These are phyloP conservation scores for Dothidotthia symphoricarpi DNA, from an alignment of 2,329 filamentous ascomycete species.

Conservation along the genomic window DNA sequence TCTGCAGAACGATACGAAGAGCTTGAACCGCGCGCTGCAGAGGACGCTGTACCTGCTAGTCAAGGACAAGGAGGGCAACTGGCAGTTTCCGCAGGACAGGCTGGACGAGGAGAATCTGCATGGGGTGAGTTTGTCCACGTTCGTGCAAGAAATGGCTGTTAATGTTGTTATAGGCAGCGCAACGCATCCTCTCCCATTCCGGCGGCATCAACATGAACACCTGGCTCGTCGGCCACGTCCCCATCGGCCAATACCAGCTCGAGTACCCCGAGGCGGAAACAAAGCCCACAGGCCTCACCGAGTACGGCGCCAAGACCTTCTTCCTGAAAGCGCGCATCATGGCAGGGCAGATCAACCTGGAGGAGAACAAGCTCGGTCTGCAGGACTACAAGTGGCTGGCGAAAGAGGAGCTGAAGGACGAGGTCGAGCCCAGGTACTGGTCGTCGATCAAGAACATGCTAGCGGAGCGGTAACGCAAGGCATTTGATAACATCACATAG, in stretches of 20 bases:
- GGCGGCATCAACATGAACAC: conserved; percentile 97
- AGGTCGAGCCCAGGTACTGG: conserved; percentile 69
- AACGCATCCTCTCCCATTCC: conserved; percentile 71
- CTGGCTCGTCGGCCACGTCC: conserved; percentile 90
- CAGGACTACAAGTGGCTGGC: conserved; percentile 89
- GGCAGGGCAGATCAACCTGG: conserved; percentile 87
- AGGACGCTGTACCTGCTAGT: conserved; percentile 87
- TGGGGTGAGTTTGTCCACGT: conserved; percentile 60
- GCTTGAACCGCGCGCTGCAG: conserved; percentile 76
- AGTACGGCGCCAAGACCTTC: conserved; percentile 78
- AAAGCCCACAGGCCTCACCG: conserved; percentile 31
- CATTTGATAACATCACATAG: too few species aligned
- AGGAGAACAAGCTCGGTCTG: conserved; percentile 68
- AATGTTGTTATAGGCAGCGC: conserved; percentile 64
- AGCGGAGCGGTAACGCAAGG: conserved; percentile 62
- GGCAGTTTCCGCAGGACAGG: conserved; percentile 77
- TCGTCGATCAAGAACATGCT: conserved; percentile 78
- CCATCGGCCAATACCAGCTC: conserved; percentile 74
- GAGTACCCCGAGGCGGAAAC: conserved; percentile 48
- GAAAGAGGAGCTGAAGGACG: conserved; percentile 76
- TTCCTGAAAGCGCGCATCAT: conserved; percentile 96
- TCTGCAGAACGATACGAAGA: conserved; percentile 66
- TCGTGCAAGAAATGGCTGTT: conserved; percentile 10
- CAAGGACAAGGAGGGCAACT: conserved; percentile 66
- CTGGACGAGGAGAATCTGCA: conserved; percentile 76